Evolutionary conservation across 768 basidiomycete species (phyloP).

Genomic region (Kwoniella bestiolae): DNA sequence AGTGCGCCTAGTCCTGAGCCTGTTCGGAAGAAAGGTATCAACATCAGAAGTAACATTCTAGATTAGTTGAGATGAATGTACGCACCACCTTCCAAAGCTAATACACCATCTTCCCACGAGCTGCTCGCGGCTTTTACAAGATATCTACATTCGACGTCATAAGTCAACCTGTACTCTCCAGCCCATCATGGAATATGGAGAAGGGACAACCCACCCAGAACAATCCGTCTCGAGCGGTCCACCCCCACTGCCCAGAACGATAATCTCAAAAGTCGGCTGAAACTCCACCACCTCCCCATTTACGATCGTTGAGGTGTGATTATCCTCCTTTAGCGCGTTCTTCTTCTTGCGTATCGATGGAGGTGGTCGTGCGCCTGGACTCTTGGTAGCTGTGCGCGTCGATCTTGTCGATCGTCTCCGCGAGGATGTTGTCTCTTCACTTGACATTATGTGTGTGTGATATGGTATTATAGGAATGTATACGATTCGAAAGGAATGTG

Average conservation of each 20-base stretch:
- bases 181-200: too few species aligned
- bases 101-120: constrained; percentile 77
- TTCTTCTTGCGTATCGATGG: not conserved
- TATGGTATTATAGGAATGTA: not conserved
- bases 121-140: constrained; percentile 72
- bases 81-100: constrained; percentile 87
- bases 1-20: constrained; percentile 88
- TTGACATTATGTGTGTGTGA: not conserved
- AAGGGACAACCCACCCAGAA: constrained; percentile 68
- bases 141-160: constrained; percentile 65
- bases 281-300: not conserved
- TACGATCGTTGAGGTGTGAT: not conserved
- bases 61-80: too few species aligned
- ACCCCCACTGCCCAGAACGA: constrained; percentile 71
- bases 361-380: too few species aligned
- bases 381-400: not conserved
- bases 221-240: constrained; percentile 89
- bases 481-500: too few species aligned
- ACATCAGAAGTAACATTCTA: too few species aligned
- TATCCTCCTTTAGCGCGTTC: not conserved
- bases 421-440: not conserved
- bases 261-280: constrained; percentile 54
- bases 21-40: constrained; percentile 49
- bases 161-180: too few species aligned
- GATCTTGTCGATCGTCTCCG: not conserved